These are phyloP conservation scores for Fusarium ramigenum DNA, from an alignment of 2,329 filamentous ascomycete species.

Conservation along the genomic window DNA sequence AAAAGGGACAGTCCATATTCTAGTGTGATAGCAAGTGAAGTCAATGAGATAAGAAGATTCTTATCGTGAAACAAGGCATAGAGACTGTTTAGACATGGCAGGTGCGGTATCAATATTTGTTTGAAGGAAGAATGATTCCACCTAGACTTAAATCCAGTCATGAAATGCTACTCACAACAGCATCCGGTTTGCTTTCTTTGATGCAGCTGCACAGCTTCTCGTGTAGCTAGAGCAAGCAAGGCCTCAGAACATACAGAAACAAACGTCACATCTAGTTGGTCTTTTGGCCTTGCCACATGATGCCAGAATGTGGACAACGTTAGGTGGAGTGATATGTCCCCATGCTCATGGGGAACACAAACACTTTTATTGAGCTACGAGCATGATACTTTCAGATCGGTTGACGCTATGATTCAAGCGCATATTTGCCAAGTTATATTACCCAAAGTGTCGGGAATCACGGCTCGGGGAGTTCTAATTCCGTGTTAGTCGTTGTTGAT, in stretches of 20 bases:
- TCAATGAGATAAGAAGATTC: fast-evolving
- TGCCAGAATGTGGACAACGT: not conserved
- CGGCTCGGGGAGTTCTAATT: slow-evolving; percentile 8
- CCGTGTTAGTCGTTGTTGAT: slow-evolving; percentile 10
- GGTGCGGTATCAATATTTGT: not conserved
- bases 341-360: not conserved
- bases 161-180: not conserved
- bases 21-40: not conserved
- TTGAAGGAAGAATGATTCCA: not conserved
- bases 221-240: not conserved
- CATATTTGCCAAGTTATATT: not conserved
- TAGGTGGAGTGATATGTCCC: not conserved
- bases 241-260: not conserved
- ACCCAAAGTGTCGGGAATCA: not conserved
- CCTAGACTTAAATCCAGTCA: not conserved
- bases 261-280: not conserved
- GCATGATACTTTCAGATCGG: not conserved
- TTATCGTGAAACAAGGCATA: too few relatives aligned
- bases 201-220: not conserved
- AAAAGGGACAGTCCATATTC: not conserved
- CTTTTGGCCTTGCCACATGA: not conserved
- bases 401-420: not conserved
- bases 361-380: not conserved
- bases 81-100: not conserved
- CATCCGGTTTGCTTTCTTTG: not conserved